phyloP scores from a whole-genome alignment of 2,329 filamentous ascomycete species.

The Colletotrichum sp. region DNA sequence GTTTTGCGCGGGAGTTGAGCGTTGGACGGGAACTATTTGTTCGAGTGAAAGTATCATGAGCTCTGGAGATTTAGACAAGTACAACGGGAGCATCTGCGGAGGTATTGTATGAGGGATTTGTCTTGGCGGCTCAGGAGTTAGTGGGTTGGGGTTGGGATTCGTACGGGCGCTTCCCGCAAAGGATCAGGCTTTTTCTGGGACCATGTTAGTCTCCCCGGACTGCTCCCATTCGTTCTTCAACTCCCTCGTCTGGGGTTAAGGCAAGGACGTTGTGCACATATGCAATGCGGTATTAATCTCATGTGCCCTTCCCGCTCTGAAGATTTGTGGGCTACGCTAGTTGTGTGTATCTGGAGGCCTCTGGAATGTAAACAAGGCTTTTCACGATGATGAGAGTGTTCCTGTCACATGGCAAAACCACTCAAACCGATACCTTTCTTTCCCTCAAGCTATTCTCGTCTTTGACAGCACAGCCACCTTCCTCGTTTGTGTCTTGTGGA shows the following conservation, averaged over 20 bases:
- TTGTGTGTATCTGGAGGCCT: background rate
- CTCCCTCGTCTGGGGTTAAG: background rate
- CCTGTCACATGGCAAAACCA: background rate
- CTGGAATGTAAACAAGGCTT: background rate
- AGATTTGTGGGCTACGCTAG: background rate
- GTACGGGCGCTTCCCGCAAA: background rate
- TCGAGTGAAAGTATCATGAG: background rate
- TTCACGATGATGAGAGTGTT: background rate
- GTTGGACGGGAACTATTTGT: background rate
- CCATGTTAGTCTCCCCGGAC: background rate
- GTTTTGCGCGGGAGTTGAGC: background rate
- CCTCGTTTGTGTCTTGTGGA: background rate
- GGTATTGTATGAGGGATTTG: background rate
- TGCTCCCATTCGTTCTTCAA: background rate
- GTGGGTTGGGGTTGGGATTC: background rate
- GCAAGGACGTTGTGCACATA: background rate
- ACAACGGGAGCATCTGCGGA: background rate
- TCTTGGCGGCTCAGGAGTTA: background rate
- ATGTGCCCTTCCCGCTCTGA: background rate
- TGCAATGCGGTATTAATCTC: constrained; percentile 11
- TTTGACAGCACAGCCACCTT: background rate
- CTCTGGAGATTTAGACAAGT: background rate
- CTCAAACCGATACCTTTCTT: background rate
- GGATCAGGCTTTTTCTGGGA: background rate
- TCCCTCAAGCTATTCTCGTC: background rate